Conservation (phyloP, 129 eudicot genomes). For the Silybum marianum region DNA sequence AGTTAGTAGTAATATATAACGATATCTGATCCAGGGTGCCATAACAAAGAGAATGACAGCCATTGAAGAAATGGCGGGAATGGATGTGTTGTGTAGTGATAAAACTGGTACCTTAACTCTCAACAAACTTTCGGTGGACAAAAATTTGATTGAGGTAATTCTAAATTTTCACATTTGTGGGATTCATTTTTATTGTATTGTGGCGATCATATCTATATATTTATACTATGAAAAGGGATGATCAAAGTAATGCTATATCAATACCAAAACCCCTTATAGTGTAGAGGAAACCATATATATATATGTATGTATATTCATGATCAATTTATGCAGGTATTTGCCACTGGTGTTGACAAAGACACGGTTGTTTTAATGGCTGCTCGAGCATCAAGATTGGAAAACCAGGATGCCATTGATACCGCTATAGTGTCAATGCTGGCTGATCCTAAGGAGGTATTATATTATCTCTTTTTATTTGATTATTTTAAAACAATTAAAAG, state of each 20-base stretch:
- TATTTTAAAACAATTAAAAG: neutral
- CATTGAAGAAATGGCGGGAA: slow-evolving; percentile 65
- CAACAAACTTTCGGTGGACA: slow-evolving; percentile 58
- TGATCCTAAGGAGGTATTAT: slow-evolving; percentile 60
- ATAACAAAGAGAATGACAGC: slow-evolving; percentile 67
- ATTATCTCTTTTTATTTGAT: neutral
- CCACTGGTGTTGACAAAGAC: slow-evolving; percentile 55
- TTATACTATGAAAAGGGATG: neutral
- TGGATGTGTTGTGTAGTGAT: slow-evolving; percentile 70
- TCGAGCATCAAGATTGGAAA: slow-evolving; percentile 65
- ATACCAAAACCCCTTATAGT: neutral
- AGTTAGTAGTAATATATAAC: neutral
- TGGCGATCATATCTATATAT: neutral
- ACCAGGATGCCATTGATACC: slow-evolving; percentile 71
- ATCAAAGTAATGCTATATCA: neutral
- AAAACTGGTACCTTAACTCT: slow-evolving; percentile 62
- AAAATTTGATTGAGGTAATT: slow-evolving; percentile 51
- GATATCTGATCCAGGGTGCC: slow-evolving; percentile 42
- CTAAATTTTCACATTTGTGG: neutral
- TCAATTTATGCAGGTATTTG: slow-evolving; percentile 45
- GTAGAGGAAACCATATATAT: neutral
- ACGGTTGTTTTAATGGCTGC: slow-evolving; percentile 72
- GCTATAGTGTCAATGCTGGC: slow-evolving; percentile 60
- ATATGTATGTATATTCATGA: neutral
- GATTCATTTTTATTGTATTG: neutral